Percentiles rank a stretch among this genome's conserved stretches.
Evolutionary conservation across 2,329 filamentous ascomycete species (phyloP).

Genomic region (Fusarium algeriense): DNA sequence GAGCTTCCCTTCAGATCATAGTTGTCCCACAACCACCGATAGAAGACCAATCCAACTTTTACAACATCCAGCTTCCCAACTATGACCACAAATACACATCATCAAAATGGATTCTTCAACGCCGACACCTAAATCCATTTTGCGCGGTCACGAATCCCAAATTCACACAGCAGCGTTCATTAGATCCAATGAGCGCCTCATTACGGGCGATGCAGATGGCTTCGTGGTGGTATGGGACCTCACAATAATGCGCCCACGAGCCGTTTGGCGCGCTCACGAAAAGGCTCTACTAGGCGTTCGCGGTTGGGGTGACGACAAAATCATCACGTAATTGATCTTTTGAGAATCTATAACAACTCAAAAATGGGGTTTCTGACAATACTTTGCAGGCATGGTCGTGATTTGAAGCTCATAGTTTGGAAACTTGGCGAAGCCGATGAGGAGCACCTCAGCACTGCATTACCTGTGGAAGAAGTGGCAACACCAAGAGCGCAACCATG

Average conservation of each 20-base stretch:
- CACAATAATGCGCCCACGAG: constrained; percentile 80
- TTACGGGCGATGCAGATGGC: constrained; percentile 90
- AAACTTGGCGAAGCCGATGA: constrained; percentile 74
- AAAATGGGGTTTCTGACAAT: not conserved
- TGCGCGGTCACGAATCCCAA: constrained; percentile 86
- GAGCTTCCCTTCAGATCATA: not conserved
- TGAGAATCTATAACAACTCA: not conserved
- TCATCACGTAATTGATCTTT: constrained; percentile 79
- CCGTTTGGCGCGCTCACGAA: constrained; percentile 88
- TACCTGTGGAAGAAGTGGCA: constrained; percentile 75
- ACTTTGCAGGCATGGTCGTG: constrained; percentile 81
- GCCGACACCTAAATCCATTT: constrained; percentile 68
- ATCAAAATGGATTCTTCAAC: constrained; percentile 47
- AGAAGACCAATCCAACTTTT: not conserved
- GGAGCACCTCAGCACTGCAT: constrained; percentile 70
- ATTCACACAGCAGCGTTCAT: constrained; percentile 84
- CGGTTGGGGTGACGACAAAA: constrained; percentile 76
- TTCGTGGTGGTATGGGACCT: constrained; percentile 90
- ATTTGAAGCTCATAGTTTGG: constrained; percentile 90
- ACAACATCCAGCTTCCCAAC: constrained; percentile 1
- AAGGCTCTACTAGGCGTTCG: constrained; percentile 80
- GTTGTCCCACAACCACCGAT: constrained; percentile 21
- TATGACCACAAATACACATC: constrained; percentile 9
- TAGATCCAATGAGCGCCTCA: constrained; percentile 77
- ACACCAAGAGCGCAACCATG: constrained; percentile 75